phyloP scores from a whole-genome alignment of 2,329 filamentous ascomycete genomes.

The Diaporthe citri region DNA sequence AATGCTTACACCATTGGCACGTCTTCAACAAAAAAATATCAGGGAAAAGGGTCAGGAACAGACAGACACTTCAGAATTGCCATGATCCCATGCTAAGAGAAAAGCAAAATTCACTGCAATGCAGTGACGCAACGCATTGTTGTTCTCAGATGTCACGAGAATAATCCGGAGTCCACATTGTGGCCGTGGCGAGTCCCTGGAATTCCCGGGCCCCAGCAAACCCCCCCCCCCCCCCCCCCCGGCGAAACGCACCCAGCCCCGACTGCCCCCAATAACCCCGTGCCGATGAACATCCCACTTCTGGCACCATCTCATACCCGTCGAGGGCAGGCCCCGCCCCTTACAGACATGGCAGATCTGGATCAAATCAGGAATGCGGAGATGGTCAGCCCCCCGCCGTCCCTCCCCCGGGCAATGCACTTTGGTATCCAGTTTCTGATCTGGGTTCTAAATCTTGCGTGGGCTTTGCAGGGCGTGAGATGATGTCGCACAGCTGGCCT shows the following conservation, averaged over 20 bases:
- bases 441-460: not conserved
- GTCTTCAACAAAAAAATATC: not conserved
- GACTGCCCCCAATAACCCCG: not conserved
- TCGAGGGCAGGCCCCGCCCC: slow-evolving; percentile 22
- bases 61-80: not conserved
- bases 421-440: not conserved
- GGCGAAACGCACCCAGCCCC: slow-evolving; percentile 7
- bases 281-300: slow-evolving; percentile 40
- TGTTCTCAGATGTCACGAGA: slow-evolving; percentile 2
- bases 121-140: not conserved
- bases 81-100: not conserved
- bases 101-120: not conserved
- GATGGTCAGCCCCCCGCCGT: slow-evolving; percentile 35
- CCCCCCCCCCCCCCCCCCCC: no score
- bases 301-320: slow-evolving; percentile 32
- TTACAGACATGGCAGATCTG: not conserved
- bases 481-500: slow-evolving; percentile 35
- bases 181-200: slow-evolving; percentile 6
- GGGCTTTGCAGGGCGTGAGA: slow-evolving; percentile 3
- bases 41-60: not conserved
- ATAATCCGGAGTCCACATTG: not conserved
- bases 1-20: not conserved
- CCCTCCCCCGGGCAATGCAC: not conserved
- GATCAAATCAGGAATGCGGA: slow-evolving; percentile 33
- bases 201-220: slow-evolving; percentile 1